Evolutionary conservation across 1,139 yeast genomes (phyloP), one percentile per base, ranked within the genome.

Genomic region (Kazachstania sp.): DNA sequence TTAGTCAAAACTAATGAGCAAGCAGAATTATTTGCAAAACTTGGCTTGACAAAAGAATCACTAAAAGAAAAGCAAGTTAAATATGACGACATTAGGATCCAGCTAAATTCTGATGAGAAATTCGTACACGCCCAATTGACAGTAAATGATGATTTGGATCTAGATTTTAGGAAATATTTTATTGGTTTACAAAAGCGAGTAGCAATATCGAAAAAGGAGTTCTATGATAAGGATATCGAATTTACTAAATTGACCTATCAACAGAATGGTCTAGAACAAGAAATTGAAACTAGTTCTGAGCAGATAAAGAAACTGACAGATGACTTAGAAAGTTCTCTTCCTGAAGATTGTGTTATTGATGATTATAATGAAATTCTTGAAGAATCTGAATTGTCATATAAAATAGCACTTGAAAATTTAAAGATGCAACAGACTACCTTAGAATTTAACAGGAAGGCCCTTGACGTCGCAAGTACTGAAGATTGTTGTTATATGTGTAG

Each of bases 381-480:
- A n/a, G 82, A 78, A 20, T 70, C 81, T 26, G 88, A 84, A 56
- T 74, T 72, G 15, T 83, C 82, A 45, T 78, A 77, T 54, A 72
- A 75, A 45, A 73, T 73, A 28, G 78, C 85, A 0, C 65, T 78
- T 36, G 83, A 81, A 53, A 80, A 82, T 47, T 63, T 77, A 29
- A 83, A 83, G 55, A 77, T 84, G 51, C 76, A 75, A 30, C 81
- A 79, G 47, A 83, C 85, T 1, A 80, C 88, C 1, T 70, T 77
- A 39, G 78, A 76, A 44, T 84, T 81, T 61, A 83, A 84, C 54
- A 64, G 73, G 30, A 78, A 74, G 41, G 94, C 95, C 0, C 64
- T 83, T 18, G 76, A 77, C 40, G 66, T 79, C 45, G 88, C 92
- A 0, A 69, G 78, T 41, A 62, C 61, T 6, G 73, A 73, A 15